Percentiles rank a stretch among this genome's conserved stretches.
Evolutionary conservation across 2,329 filamentous ascomycete genomes (phyloP).

Genomic region (Aspergillus versicolor): DNA sequence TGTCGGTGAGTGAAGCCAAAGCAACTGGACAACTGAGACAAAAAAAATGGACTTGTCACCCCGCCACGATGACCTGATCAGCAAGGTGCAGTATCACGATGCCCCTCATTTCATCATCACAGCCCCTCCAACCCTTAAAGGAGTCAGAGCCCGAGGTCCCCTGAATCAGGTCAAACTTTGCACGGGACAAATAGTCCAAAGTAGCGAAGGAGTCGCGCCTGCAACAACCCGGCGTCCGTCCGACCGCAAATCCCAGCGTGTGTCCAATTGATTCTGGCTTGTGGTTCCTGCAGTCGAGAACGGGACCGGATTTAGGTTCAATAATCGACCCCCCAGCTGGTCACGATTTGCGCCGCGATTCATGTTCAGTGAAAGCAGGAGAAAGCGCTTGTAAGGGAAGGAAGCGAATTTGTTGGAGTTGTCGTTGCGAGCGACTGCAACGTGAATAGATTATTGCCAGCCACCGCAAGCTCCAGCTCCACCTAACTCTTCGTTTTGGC

Average conservation of each 20-base stretch:
- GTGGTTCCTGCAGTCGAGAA: neutral
- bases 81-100: neutral
- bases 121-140: neutral
- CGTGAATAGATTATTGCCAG: constrained; percentile 15
- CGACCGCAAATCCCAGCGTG: neutral
- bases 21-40: neutral
- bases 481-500: constrained; percentile 1
- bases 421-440: constrained; percentile 8
- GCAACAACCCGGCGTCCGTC: constrained; percentile 1
- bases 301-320: constrained; percentile 5
- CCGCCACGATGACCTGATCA: neutral
- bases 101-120: neutral
- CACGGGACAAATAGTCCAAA: neutral
- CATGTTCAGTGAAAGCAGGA: no score
- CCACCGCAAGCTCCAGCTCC: constrained; percentile 13
- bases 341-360: no score
- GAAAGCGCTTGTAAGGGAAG: neutral
- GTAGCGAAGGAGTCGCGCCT: neutral
- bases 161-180: constrained; percentile 3
- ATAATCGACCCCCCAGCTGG: neutral
- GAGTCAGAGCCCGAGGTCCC: neutral
- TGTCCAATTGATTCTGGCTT: neutral
- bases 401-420: constrained; percentile 7
- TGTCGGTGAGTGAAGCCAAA: neutral
- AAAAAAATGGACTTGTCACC: constrained; percentile 6